Percentiles rank a stretch among this genome's conserved stretches.
Evolutionary conservation across 768 basidiomycete species (phyloP).

Genomic region (Mycena albidolilacea): DNA sequence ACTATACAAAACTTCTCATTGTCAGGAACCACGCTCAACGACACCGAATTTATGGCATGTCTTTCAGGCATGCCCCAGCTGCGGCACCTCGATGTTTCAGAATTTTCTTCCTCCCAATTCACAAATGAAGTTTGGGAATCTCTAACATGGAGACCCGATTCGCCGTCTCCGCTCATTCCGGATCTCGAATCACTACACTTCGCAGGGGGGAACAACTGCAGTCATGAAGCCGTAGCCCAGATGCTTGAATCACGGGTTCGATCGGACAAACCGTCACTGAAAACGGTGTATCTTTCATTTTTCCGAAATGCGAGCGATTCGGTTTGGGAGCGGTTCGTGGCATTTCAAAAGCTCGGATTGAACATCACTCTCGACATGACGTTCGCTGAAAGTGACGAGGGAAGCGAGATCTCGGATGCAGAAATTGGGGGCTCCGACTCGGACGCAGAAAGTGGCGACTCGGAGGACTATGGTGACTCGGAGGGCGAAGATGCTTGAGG

Average conservation of each 20-base stretch:
- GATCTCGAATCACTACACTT: not conserved
- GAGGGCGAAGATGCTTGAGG: too few relatives aligned
- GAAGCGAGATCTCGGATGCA: not conserved
- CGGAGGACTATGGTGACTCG: too few relatives aligned
- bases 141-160: not conserved
- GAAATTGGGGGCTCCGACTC: not conserved
- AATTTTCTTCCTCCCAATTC: not conserved
- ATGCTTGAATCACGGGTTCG: conserved; percentile 12
- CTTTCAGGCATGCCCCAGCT: conserved; percentile 8
- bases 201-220: not conserved
- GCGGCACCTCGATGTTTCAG: not conserved
- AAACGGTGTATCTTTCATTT: not conserved
- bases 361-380: not conserved
- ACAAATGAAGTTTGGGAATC: conserved; percentile 18
- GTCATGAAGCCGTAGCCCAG: not conserved
- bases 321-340: not conserved
- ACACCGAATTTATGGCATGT: conserved; percentile 3
- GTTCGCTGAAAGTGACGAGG: not conserved
- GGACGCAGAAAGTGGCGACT: too few relatives aligned
- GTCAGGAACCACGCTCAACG: not conserved
- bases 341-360: not conserved
- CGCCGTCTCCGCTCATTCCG: conserved; percentile 9
- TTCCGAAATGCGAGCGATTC: not conserved
- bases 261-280: not conserved
- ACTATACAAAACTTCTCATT: conserved; percentile 10